Base-by-base conservation (phyloP, 1,284 basidiomycete genomes). In the Puccinia horiana region DNA sequence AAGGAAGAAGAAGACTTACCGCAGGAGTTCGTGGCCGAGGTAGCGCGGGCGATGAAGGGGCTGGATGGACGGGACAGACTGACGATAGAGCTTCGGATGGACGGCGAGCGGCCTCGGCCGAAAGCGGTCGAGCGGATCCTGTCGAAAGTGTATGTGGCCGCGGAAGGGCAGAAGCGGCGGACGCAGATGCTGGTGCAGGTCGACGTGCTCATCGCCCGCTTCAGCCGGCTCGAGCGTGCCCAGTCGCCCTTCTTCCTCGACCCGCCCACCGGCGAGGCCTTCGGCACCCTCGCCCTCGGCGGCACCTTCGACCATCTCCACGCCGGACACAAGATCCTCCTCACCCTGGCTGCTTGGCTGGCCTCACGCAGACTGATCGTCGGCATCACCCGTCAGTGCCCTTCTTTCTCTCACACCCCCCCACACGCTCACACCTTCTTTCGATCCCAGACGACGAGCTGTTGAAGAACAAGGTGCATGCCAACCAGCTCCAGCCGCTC, bases 281-380 rank as follows among this genome's bases (percentile, higher is more conserved):
- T 65, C 37, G 18, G 18, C 16, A 69, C 35, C 16, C 40, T 76
- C 11, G 89, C 89, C 85, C 84, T 92, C 12, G 92, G 92, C 37
- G 92, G 92, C 14, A 99, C 96, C 0, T 99, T 99, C 87, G 96
- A 99, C 87, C 97, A 99, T 86, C 90, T 99, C 23, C 96, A 99
- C 86, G 92, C 95, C 0, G 96, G 96, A 0, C 96, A 99, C 89
- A 98, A 98, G 88, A 96, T 99, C 83, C 90, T 99, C 52, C 90
- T 99, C 6, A 94, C 94, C 85, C 94, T 97, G 91, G 92, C 91
- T 11, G 91, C 93, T 1, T 94, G 93, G 89, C 91, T 98, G 82
- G 90, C 94, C 0, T 87, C 88, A 69, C 87, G 90, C 84, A 94
- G 94, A 86, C 88, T 99, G 85, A 94, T 99, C 83, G 91, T 97